Evolutionary conservation across 1,139 yeast genomes (phyloP).

Genomic region (Pichia terricola): DNA sequence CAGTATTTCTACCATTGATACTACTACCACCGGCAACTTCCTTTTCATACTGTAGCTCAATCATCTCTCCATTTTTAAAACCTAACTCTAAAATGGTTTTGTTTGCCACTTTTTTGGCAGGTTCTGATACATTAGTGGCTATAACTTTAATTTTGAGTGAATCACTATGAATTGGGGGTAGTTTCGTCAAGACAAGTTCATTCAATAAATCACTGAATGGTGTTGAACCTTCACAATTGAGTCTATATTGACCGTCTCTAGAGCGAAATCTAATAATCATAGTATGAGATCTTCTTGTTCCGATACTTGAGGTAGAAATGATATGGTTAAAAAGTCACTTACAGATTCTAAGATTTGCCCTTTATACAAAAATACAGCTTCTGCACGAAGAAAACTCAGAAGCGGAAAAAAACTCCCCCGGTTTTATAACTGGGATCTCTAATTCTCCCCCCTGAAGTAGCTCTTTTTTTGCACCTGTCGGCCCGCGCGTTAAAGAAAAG

Average conservation of each 20-base stretch:
- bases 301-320: no score
- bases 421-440: no score
- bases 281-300: background rate
- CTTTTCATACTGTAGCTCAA: conserved; percentile 45
- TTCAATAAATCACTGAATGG: conserved; percentile 36
- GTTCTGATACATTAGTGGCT: background rate
- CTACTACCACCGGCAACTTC: background rate
- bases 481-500: no score
- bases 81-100: conserved; percentile 32
- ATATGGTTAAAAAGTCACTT: no score
- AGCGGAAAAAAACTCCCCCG: no score
- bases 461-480: no score
- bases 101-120: conserved; percentile 8
- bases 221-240: conserved; percentile 40
- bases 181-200: conserved; percentile 28
- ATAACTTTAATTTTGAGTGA: conserved; percentile 20
- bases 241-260: conserved; percentile 73
- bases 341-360: no score
- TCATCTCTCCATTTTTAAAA: conserved; percentile 73
- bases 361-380: no score
- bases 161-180: conserved; percentile 27
- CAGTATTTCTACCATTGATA: background rate
- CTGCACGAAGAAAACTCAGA: no score
- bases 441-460: no score
- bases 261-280: conserved; percentile 71